Conservation (phyloP, 352 stramenopile genomes). For the Pythium vanterpoolii region DNA sequence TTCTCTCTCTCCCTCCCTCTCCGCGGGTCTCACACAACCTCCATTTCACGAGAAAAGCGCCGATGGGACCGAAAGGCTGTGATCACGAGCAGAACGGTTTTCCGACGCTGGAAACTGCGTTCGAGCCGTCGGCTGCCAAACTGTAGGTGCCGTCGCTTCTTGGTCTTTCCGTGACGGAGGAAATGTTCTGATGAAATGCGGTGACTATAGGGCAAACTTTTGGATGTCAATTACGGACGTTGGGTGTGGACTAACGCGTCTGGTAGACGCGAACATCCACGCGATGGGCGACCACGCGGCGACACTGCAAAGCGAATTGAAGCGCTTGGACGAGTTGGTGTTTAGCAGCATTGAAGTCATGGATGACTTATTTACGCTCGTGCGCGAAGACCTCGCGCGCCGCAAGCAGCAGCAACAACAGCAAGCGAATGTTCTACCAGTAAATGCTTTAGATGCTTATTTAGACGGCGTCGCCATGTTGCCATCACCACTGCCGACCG, state of each 20-base stretch:
- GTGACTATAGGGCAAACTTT: background rate
- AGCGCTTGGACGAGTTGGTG: slow-evolving; percentile 13
- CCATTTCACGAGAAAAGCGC: no score
- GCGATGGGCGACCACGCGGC: background rate
- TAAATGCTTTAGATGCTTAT: slow-evolving; percentile 16
- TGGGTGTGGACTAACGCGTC: background rate
- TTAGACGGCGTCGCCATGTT: background rate
- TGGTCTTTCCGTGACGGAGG: background rate
- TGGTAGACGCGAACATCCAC: background rate
- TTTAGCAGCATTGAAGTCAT: slow-evolving; percentile 9
- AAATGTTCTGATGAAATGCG: background rate
- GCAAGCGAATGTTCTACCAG: background rate
- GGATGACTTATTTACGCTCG: slow-evolving; percentile 8
- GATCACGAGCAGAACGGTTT: background rate
- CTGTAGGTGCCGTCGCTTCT: slow-evolving; percentile 1
- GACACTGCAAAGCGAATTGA: background rate
- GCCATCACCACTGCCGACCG: background rate
- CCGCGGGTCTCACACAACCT: no score
- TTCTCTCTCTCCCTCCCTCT: background rate
- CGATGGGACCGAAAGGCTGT: no score
- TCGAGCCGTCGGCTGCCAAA: background rate
- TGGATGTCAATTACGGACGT: slow-evolving; percentile 12
- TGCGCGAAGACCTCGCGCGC: background rate
- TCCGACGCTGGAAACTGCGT: slow-evolving; percentile 1
- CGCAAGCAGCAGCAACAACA: background rate